Evolutionary conservation across 1,284 basidiomycete genomes (phyloP).

Genomic region (Phylloboletellus chloephorus): DNA sequence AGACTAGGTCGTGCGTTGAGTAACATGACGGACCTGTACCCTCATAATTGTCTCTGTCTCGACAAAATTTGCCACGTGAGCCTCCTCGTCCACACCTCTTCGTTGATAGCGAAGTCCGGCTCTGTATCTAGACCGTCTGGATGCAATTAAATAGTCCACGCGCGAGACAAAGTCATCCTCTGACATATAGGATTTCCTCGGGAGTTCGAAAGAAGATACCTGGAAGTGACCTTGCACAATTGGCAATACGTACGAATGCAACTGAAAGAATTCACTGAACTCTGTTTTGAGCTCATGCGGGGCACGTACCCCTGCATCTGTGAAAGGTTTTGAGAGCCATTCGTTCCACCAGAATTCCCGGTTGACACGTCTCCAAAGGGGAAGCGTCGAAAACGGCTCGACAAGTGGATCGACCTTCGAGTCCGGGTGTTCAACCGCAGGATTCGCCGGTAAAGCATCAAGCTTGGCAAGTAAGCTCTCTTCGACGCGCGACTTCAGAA

Average conservation of each 20-base stretch:
- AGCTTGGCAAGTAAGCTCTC: constrained; percentile 54
- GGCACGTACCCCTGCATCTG: constrained; percentile 63
- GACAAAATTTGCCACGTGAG: constrained; percentile 85
- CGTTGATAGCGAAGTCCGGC: constrained; percentile 95
- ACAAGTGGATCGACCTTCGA: constrained; percentile 49
- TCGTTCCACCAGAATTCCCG: constrained; percentile 90
- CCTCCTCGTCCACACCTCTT: constrained; percentile 85
- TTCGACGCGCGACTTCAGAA: constrained; percentile 49
- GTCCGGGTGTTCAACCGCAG: constrained; percentile 23
- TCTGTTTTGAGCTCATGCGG: neutral
- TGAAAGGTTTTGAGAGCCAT: constrained; percentile 67
- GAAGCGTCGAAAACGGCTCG: constrained; percentile 67
- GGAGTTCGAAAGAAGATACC: constrained; percentile 51
- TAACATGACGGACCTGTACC: constrained; percentile 51
- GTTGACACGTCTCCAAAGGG: constrained; percentile 81
- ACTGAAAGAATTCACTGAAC: constrained; percentile 9
- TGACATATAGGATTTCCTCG: constrained; percentile 44
- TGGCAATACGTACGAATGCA: constrained; percentile 64
- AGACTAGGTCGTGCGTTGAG: neutral
- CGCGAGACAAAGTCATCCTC: constrained; percentile 41
- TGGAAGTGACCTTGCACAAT: constrained; percentile 76
- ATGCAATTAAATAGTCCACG: constrained; percentile 70
- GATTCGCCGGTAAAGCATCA: constrained; percentile 34
- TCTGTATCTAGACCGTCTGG: constrained; percentile 85
- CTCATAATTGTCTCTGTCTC: constrained; percentile 88